Evolutionary conservation across 1,284 basidiomycete species (phyloP).

Genomic region (Cystobasidiaceae sp.): DNA sequence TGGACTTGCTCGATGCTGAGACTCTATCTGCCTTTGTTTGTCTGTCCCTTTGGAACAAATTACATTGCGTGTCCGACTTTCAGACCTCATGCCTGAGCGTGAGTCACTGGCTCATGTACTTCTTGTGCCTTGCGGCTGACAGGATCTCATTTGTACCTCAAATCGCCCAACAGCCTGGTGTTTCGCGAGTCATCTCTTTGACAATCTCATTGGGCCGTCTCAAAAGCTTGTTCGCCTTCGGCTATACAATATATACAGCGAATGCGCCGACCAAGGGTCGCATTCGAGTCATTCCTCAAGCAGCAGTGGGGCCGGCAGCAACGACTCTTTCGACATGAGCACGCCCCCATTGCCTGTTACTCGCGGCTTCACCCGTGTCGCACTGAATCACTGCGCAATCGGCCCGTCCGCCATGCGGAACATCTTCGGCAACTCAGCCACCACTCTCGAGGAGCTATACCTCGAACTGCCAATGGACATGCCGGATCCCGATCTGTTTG

Average conservation of each 20-base stretch:
- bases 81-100: constrained; percentile 22
- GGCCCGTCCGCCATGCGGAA: background rate
- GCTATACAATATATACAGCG: constrained; percentile 2
- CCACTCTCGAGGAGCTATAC: background rate
- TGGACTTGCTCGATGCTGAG: background rate
- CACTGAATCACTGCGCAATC: background rate
- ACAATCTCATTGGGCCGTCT: background rate
- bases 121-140: background rate
- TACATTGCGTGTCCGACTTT: background rate
- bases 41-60: too few relatives aligned
- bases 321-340: too few relatives aligned
- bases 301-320: too few relatives aligned
- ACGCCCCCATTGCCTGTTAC: background rate
- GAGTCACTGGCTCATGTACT: background rate
- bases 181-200: constrained; percentile 2
- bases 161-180: background rate
- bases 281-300: background rate
- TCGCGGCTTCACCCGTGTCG: background rate
- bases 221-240: background rate
- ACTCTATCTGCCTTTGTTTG: background rate
- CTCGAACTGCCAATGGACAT: constrained; percentile 9
- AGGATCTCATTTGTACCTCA: background rate
- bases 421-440: background rate
- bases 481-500: background rate
- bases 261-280: background rate